phyloP scores from a whole-genome alignment of 495 filamentous ascomycete genomes.

The Endocarpon pusillum region DNA sequence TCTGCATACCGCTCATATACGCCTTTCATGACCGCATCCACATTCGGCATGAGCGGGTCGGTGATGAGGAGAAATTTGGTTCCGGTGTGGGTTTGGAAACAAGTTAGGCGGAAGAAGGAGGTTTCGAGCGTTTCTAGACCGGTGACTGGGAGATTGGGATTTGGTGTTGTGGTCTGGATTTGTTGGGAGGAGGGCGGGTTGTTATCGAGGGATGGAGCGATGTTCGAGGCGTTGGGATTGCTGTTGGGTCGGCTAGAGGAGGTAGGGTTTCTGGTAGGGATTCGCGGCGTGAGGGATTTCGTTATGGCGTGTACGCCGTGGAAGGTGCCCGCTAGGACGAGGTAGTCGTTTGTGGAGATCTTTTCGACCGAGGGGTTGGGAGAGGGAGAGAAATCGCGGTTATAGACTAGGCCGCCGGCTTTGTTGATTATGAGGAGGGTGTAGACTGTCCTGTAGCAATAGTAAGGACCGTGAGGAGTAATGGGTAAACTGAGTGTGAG shows the following conservation, averaged over 20 bases:
- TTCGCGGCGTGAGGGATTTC: slow-evolving; percentile 50
- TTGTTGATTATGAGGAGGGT: slow-evolving; percentile 96
- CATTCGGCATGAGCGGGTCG: slow-evolving; percentile 74
- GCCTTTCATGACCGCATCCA: slow-evolving; percentile 61
- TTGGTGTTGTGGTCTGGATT: slow-evolving; percentile 27
- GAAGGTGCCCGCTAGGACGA: slow-evolving; percentile 95
- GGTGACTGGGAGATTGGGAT: slow-evolving; percentile 29
- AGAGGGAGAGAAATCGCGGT: slow-evolving; percentile 87
- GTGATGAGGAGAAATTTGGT: slow-evolving; percentile 94
- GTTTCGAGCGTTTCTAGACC: slow-evolving; percentile 86
- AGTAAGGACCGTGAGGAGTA: too few species aligned
- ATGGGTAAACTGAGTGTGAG: too few species aligned
- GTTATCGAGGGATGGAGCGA: slow-evolving; percentile 13
- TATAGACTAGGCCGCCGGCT: slow-evolving; percentile 89
- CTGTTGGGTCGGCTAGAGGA: too few species aligned
- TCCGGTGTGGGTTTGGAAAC: slow-evolving; percentile 86
- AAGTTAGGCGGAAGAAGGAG: slow-evolving; percentile 80
- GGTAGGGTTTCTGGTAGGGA: slow-evolving; percentile 17
- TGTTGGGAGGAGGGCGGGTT: slow-evolving; percentile 13
- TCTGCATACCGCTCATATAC: slow-evolving; percentile 93
- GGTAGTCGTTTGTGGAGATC: slow-evolving; percentile 81
- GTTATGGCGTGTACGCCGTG: slow-evolving; percentile 85
- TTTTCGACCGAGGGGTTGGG: slow-evolving; percentile 65
- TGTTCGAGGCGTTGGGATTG: too few species aligned
- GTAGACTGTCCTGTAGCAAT: slow-evolving; percentile 59